Conservation (phyloP, 2,329 filamentous ascomycete species). For the Penicillium sp. region DNA sequence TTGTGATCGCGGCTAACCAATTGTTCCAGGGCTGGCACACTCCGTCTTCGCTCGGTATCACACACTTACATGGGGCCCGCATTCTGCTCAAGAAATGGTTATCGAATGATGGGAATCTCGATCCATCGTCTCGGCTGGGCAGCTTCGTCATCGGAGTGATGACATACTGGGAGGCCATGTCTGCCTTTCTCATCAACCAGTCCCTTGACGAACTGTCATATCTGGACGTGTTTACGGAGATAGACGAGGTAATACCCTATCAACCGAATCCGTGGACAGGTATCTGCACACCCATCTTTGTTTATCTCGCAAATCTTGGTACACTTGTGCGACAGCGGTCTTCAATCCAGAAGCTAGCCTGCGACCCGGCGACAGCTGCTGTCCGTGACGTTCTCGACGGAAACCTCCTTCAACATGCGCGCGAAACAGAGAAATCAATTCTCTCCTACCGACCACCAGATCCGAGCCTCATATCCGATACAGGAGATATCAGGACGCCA, state of each 20-base stretch:
- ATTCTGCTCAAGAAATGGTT: neutral
- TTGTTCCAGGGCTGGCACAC: neutral
- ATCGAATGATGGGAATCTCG: neutral
- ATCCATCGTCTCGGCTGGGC: neutral
- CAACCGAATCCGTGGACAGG: neutral
- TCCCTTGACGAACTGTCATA: neutral
- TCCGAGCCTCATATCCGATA: neutral
- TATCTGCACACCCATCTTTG: conserved; percentile 13
- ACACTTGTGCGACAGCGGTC: conserved; percentile 6
- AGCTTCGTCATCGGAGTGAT: neutral
- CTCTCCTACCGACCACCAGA: neutral
- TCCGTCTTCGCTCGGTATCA: neutral
- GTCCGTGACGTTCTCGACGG: neutral
- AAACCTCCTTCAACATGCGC: neutral
- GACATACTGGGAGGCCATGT: neutral
- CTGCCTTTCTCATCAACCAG: neutral
- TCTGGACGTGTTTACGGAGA: neutral
- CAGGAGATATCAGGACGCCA: neutral
- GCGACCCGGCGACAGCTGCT: neutral
- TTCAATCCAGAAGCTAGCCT: neutral
- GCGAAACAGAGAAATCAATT: neutral
- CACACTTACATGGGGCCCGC: neutral
- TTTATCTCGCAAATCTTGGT: conserved; percentile 9
- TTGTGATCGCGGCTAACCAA: neutral
- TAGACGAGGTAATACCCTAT: too few species aligned